Conservation (phyloP, 2,329 filamentous ascomycete genomes). For the Ramularia endophylla region DNA sequence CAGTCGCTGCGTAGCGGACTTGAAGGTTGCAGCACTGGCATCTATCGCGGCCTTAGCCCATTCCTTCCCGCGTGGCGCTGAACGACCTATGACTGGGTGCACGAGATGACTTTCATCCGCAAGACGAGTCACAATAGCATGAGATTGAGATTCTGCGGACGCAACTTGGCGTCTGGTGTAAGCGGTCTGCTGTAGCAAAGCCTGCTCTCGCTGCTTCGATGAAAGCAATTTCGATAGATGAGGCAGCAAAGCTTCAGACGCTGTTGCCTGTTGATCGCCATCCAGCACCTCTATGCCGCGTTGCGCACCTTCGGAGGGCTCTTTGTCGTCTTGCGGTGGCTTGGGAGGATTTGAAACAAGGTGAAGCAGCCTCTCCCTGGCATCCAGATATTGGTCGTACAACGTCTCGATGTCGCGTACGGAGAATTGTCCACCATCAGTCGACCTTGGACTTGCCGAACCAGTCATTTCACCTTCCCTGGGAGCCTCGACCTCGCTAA, state of each 20-base stretch:
- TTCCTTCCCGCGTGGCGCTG: constrained; percentile 20
- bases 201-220: constrained; percentile 18
- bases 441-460: neutral
- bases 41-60: constrained; percentile 24
- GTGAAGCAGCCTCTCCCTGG: constrained; percentile 19
- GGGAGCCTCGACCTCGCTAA: constrained; percentile 21
- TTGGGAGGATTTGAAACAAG: constrained; percentile 15
- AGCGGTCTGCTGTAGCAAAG: constrained; percentile 23
- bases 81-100: constrained; percentile 17
- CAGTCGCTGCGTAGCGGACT: constrained; percentile 14
- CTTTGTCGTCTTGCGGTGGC: neutral
- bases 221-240: constrained; percentile 19
- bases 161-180: constrained; percentile 24
- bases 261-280: constrained; percentile 4
- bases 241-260: constrained; percentile 22
- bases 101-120: constrained; percentile 33
- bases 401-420: constrained; percentile 20
- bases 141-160: constrained; percentile 20
- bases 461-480: constrained; percentile 6
- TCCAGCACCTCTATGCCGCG: constrained; percentile 5
- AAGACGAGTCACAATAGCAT: constrained; percentile 23
- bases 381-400: constrained; percentile 26
- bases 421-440: constrained; percentile 1
- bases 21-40: constrained; percentile 12
- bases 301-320: constrained; percentile 4